Evolutionary conservation across 2,329 filamentous ascomycete genomes (phyloP).

Genomic region (Sordariomycetes sp.): DNA sequence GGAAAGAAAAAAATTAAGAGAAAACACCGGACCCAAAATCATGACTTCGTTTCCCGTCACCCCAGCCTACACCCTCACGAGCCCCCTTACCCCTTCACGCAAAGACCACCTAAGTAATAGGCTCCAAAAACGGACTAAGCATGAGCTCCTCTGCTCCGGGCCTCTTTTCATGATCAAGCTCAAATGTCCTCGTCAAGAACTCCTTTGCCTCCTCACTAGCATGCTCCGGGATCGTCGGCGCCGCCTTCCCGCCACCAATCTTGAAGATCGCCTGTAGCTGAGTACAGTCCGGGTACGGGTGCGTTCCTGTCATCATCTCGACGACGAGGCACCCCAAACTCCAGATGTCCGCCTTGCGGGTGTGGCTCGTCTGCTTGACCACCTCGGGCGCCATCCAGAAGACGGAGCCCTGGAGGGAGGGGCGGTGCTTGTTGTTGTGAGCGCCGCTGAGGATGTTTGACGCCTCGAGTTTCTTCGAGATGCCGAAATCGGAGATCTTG

Average conservation of each 20-base stretch:
- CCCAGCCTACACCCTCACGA: neutral
- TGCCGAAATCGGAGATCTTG: conserved; percentile 98
- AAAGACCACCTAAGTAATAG: conserved; percentile 39
- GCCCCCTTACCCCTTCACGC: neutral
- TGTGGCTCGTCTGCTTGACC: conserved; percentile 94
- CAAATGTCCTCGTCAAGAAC: conserved; percentile 83
- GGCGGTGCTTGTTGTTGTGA: conserved; percentile 53
- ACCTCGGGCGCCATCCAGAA: conserved; percentile 99
- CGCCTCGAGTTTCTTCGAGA: conserved; percentile 93
- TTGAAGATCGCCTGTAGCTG: conserved; percentile 98
- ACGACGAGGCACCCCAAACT: conserved; percentile 92
- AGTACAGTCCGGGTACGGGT: conserved; percentile 93
- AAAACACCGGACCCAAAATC: neutral
- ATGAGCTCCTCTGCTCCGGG: conserved; percentile 87
- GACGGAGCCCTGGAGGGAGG: conserved; percentile 87
- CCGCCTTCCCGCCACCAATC: conserved; percentile 78
- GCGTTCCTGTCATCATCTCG: conserved; percentile 96
- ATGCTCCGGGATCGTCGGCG: conserved; percentile 76
- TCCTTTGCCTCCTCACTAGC: conserved; percentile 72
- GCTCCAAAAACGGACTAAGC: conserved; percentile 67
- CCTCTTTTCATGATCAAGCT: conserved; percentile 85
- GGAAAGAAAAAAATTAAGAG: neutral
- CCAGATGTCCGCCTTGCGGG: conserved; percentile 98
- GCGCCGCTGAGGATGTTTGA: conserved; percentile 65
- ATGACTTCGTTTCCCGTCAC: neutral